Evolutionary conservation across 768 basidiomycete species (phyloP).

Genomic region (Suillus ampliporus): DNA sequence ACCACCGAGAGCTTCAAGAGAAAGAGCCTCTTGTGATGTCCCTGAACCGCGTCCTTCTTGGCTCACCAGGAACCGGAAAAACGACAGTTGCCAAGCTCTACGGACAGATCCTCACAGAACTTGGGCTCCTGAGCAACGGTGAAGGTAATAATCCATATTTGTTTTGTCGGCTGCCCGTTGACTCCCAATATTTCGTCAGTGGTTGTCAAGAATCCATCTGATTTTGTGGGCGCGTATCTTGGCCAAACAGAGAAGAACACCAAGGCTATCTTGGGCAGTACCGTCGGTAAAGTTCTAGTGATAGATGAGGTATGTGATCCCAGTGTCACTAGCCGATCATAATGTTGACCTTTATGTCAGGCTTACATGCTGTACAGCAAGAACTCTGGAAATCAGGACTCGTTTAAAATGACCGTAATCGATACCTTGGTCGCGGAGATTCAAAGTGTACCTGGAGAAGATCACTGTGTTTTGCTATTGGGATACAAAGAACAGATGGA

Average conservation of each 20-base stretch:
- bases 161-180: background rate
- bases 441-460: slow-evolving; percentile 71
- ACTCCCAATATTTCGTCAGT: slow-evolving; percentile 42
- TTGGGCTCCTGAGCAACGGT: slow-evolving; percentile 71
- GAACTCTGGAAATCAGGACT: slow-evolving; percentile 43
- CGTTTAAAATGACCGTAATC: slow-evolving; percentile 70
- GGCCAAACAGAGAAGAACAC: slow-evolving; percentile 71
- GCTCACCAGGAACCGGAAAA: slow-evolving; percentile 75
- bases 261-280: slow-evolving; percentile 62
- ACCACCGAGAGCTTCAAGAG: slow-evolving; percentile 62
- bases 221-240: slow-evolving; percentile 64
- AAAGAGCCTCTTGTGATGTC: slow-evolving; percentile 56
- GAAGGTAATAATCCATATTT: slow-evolving; percentile 54
- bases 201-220: slow-evolving; percentile 68
- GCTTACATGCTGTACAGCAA: slow-evolving; percentile 70
- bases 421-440: slow-evolving; percentile 80
- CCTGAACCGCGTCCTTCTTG: slow-evolving; percentile 69
- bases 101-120: slow-evolving; percentile 63
- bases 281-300: slow-evolving; percentile 68
- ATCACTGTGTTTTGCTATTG: slow-evolving; percentile 67
- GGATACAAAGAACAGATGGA: slow-evolving; percentile 71
- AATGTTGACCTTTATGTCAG: slow-evolving; percentile 37
- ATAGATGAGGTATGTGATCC: slow-evolving; percentile 62
- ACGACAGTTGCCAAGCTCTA: slow-evolving; percentile 73
- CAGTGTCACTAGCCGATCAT: background rate